Percentiles rank a stretch among this genome's conserved stretches.
phyloP scores from a whole-genome alignment of 306 rosid genomes.

The Gillenia trifoliata region DNA sequence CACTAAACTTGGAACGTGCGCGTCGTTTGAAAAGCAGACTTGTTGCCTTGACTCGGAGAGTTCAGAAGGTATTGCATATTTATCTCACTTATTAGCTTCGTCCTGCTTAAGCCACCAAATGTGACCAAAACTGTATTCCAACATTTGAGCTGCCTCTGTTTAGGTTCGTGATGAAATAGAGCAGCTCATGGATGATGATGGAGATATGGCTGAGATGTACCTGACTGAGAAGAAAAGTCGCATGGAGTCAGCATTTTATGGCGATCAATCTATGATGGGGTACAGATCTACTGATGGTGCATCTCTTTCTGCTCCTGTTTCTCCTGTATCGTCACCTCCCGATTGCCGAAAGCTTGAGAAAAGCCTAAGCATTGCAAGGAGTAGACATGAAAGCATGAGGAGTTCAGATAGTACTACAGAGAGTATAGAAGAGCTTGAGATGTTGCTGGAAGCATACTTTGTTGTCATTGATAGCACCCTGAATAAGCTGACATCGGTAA shows the following conservation, averaged over 20 bases:
- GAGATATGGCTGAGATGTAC: constrained; percentile 99
- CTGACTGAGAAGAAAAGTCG: constrained; percentile 93
- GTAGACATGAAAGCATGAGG: constrained; percentile 88
- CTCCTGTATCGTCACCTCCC: constrained; percentile 96
- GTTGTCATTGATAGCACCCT: constrained; percentile 96
- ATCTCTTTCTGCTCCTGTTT: constrained; percentile 92
- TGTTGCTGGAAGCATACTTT: constrained; percentile 97
- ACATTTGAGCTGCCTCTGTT: constrained; percentile 22
- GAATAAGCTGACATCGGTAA: constrained; percentile 91
- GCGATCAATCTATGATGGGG: constrained; percentile 77
- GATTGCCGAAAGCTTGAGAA: constrained; percentile 82
- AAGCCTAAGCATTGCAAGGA: constrained; percentile 86
- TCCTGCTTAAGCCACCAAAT: constrained; percentile 23
- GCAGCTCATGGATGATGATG: constrained; percentile 99
- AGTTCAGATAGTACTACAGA: constrained; percentile 79
- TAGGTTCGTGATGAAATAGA: constrained; percentile 99
- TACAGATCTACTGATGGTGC: constrained; percentile 70
- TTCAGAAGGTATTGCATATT: constrained; percentile 72
- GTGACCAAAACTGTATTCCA: constrained; percentile 1
- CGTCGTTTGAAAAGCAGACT: constrained; percentile 98
- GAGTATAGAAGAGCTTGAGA: constrained; percentile 97
- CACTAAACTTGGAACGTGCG: constrained; percentile 94
- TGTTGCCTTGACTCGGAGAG: constrained; percentile 94
- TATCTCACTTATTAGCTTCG: background rate
- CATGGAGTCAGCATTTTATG: constrained; percentile 74